Percentiles rank a stretch among this genome's conserved stretches.
Conservation (phyloP, 768 basidiomycete genomes). For the Austroboletus festivus region DNA sequence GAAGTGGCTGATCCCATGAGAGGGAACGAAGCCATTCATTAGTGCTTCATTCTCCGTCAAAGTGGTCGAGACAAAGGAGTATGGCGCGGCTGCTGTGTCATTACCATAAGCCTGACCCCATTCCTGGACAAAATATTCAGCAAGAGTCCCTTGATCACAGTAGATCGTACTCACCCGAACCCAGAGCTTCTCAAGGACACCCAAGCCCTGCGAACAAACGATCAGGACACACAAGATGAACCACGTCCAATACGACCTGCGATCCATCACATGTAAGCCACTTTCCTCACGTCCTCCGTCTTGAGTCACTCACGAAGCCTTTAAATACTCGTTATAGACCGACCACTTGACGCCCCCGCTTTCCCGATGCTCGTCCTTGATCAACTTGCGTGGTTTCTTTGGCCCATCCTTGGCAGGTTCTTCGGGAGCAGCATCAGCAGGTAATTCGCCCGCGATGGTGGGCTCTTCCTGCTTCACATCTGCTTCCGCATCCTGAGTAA, state of each 20-base stretch:
- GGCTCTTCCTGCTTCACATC: constrained; percentile 45
- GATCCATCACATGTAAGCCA: neutral
- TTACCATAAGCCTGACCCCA: constrained; percentile 28
- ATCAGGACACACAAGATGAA: constrained; percentile 20
- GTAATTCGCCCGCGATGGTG: constrained; percentile 10
- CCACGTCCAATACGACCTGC: constrained; percentile 34
- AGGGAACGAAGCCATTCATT: constrained; percentile 24
- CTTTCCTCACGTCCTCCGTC: neutral
- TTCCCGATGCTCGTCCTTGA: constrained; percentile 81
- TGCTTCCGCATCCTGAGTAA: constrained; percentile 52
- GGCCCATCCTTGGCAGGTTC: constrained; percentile 2
- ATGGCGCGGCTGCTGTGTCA: constrained; percentile 3
- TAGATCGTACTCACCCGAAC: constrained; percentile 18
- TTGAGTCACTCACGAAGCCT: constrained; percentile 51
- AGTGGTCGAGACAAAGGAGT: constrained; percentile 17
- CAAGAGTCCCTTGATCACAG: neutral
- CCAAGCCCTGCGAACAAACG: constrained; percentile 21
- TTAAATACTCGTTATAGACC: constrained; percentile 64
- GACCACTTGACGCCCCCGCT: constrained; percentile 80
- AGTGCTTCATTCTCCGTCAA: constrained; percentile 30
- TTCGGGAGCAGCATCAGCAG: constrained; percentile 3
- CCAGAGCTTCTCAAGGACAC: constrained; percentile 32
- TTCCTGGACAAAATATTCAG: constrained; percentile 15
- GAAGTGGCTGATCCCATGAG: constrained; percentile 14
- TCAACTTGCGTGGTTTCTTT: constrained; percentile 69